A percentile compares a stretch with the other conserved stretches of the same genome.
These are phyloP conservation scores for Aspergillus hancockii DNA, from an alignment of 495 filamentous ascomycete genomes.

Conservation along the genomic window DNA sequence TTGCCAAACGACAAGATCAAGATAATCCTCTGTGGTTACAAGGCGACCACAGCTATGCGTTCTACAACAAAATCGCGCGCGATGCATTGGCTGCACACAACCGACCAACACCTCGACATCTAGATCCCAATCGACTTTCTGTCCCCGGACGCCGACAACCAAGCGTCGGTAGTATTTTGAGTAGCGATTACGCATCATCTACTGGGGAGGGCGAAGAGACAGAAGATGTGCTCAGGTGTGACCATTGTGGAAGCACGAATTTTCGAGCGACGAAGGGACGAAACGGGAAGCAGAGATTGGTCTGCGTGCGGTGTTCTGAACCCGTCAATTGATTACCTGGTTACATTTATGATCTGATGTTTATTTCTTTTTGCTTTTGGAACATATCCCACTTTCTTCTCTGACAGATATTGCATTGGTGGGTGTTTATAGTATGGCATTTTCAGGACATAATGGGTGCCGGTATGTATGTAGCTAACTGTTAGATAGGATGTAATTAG, in stretches of 20 bases:
- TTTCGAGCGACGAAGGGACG: slow-evolving; percentile 53
- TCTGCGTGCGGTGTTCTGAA: slow-evolving; percentile 52
- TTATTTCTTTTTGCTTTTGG: background rate
- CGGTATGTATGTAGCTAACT: slow-evolving; percentile 1
- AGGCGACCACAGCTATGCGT: slow-evolving; percentile 54
- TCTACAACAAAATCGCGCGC: slow-evolving; percentile 52
- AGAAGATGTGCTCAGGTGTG: slow-evolving; percentile 48
- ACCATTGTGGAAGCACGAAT: slow-evolving; percentile 49
- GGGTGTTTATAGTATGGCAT: background rate
- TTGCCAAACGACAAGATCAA: slow-evolving; percentile 25
- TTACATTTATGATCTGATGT: background rate
- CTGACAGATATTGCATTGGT: background rate
- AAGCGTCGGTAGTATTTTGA: slow-evolving; percentile 44
- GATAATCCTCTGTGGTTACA: slow-evolving; percentile 52
- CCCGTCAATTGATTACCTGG: slow-evolving; percentile 19
- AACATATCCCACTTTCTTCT: background rate
- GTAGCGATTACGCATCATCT: slow-evolving; percentile 46
- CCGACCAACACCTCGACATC: slow-evolving; percentile 26
- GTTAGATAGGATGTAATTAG: background rate
- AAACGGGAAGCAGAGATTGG: slow-evolving; percentile 49
- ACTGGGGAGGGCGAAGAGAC: slow-evolving; percentile 36
- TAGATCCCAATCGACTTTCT: slow-evolving; percentile 29
- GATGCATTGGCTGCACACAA: slow-evolving; percentile 42
- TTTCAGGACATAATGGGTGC: background rate
- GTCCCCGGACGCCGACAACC: slow-evolving; percentile 29